Percentiles rank a stretch among this genome's conserved stretches.
phyloP scores from a whole-genome alignment of 768 basidiomycete species.

The Leccinellum luteum region DNA sequence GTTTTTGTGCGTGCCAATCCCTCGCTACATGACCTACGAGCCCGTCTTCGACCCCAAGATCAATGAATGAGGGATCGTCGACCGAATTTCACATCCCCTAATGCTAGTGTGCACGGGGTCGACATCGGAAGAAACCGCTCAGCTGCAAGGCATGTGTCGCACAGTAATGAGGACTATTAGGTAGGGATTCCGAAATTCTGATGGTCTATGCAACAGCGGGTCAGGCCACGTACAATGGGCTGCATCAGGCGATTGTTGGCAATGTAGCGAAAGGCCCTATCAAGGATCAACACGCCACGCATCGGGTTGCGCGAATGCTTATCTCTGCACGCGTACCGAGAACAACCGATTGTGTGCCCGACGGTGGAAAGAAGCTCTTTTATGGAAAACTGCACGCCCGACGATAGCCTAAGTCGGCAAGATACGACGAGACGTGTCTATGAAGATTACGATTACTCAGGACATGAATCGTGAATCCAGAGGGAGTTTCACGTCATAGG shows the following conservation, averaged over 20 bases:
- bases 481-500: neutral
- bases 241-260: neutral
- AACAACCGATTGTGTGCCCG: neutral
- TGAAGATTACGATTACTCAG: neutral
- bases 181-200: neutral
- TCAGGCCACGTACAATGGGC: neutral
- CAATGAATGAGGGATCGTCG: neutral
- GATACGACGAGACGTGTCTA: neutral
- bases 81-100: slow-evolving; percentile 8
- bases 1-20: neutral
- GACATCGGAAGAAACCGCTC: neutral
- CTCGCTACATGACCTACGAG: neutral
- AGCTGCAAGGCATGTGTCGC: neutral
- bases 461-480: neutral
- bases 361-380: neutral
- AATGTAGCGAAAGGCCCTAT: neutral
- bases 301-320: neutral
- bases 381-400: neutral
- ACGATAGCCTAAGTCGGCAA: neutral
- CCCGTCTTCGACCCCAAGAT: neutral
- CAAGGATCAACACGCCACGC: neutral
- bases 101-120: neutral
- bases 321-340: neutral
- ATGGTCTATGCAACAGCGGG: neutral
- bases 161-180: neutral